phyloP scores from a whole-genome alignment of 2,329 filamentous ascomycete genomes.

The Anisogramma anomala region DNA sequence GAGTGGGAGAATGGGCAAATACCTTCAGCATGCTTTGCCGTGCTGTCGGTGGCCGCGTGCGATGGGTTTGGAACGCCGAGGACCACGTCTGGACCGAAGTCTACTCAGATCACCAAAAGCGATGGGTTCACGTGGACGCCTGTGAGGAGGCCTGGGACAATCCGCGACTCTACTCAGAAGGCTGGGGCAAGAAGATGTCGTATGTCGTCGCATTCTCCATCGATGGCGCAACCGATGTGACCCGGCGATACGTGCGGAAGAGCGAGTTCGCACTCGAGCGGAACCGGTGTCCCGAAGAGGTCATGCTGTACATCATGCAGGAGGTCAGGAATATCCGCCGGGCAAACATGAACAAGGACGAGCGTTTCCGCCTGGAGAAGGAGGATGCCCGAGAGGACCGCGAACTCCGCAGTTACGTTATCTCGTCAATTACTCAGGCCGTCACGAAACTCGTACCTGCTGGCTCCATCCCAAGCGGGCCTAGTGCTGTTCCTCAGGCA shows the following conservation, averaged over 20 bases:
- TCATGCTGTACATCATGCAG: slow-evolving; percentile 79
- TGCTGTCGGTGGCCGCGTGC: slow-evolving; percentile 77
- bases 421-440: slow-evolving; percentile 60
- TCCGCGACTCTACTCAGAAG: slow-evolving; percentile 81
- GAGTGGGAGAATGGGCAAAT: slow-evolving; percentile 93
- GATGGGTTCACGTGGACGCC: slow-evolving; percentile 94
- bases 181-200: slow-evolving; percentile 92
- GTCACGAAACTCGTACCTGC: slow-evolving; percentile 57
- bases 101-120: slow-evolving; percentile 83
- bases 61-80: slow-evolving; percentile 98
- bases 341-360: slow-evolving; percentile 73
- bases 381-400: slow-evolving; percentile 67
- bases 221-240: slow-evolving; percentile 63
- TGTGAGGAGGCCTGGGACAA: slow-evolving; percentile 96
- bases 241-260: slow-evolving; percentile 59
- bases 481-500: slow-evolving; percentile 18
- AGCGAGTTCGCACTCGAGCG: slow-evolving; percentile 61
- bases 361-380: slow-evolving; percentile 69
- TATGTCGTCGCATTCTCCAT: slow-evolving; percentile 96
- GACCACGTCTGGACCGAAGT: slow-evolving; percentile 98
- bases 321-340: slow-evolving; percentile 82
- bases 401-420: slow-evolving; percentile 63
- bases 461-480: slow-evolving; percentile 22
- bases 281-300: slow-evolving; percentile 73
- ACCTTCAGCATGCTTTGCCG: slow-evolving; percentile 98